Evolutionary conservation across 192 early-diverging fungal species (phyloP).

Genomic region (Podila clonocystis): DNA sequence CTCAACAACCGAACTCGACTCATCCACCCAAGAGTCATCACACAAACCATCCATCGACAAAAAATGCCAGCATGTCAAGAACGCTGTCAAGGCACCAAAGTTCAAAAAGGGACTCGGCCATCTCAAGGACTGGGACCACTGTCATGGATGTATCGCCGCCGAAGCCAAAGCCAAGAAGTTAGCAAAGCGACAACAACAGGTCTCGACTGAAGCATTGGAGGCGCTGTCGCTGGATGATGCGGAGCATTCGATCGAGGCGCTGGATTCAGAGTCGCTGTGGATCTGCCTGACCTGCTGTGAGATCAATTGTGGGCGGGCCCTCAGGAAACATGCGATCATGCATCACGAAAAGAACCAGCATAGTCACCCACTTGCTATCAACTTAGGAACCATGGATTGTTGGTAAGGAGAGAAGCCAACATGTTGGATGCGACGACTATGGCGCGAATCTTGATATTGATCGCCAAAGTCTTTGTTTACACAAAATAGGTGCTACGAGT

Average conservation of each 20-base stretch:
- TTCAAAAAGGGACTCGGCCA: conserved; percentile 8
- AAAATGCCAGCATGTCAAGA: conserved; percentile 39
- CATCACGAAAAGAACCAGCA: conserved; percentile 29
- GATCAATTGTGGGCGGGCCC: conserved; percentile 38
- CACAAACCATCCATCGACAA: conserved; percentile 13
- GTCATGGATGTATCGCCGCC: conserved; percentile 17
- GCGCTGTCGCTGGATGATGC: not conserved
- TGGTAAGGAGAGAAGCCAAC: conserved; percentile 22
- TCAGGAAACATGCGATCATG: conserved; percentile 22
- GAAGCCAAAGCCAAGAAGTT: conserved; percentile 37
- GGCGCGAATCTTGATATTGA: no score
- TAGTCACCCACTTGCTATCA: conserved; percentile 35
- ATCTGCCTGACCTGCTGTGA: conserved; percentile 46
- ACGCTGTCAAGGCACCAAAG: conserved; percentile 14
- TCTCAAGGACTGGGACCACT: conserved; percentile 43
- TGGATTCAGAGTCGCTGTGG: conserved; percentile 24
- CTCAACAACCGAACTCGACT: not conserved
- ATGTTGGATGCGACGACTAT: no score
- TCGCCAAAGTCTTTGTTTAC: not conserved
- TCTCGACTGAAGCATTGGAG: not conserved
- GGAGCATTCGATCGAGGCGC: not conserved
- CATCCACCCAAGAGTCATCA: not conserved
- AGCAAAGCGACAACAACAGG: conserved; percentile 1
- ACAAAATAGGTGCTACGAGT: conserved; percentile 45
- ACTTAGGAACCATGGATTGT: conserved; percentile 22